Evolutionary conservation across 2,329 filamentous ascomycete genomes (phyloP).

Genomic region (Alternaria triticina): DNA sequence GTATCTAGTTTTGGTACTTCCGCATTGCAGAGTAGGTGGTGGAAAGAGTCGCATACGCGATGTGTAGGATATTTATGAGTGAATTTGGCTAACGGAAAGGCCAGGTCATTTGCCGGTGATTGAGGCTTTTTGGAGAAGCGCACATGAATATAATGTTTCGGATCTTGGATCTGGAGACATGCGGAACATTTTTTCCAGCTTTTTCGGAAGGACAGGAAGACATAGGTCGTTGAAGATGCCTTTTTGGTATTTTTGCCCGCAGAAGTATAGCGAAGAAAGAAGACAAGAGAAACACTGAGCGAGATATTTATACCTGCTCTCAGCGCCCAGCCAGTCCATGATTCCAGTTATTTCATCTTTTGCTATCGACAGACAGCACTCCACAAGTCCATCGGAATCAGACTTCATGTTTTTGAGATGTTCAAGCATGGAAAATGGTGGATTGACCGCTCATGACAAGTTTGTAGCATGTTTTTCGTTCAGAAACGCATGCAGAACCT

Average conservation of each 20-base stretch:
- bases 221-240: too few relatives aligned
- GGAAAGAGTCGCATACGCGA: not conserved
- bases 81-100: not conserved
- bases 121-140: not conserved
- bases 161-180: not conserved
- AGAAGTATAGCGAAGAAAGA: not conserved
- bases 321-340: not conserved
- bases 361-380: not conserved
- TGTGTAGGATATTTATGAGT: not conserved
- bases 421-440: not conserved
- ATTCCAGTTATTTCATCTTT: not conserved
- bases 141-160: not conserved
- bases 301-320: not conserved
- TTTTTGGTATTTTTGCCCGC: too few relatives aligned
- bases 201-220: not conserved
- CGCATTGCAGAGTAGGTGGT: not conserved
- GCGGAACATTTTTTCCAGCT: fast-evolving
- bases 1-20: not conserved
- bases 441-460: not conserved
- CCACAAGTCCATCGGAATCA: not conserved
- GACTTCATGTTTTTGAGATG: not conserved
- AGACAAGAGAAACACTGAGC: not conserved
- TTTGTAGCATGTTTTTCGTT: too few relatives aligned
- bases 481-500: too few relatives aligned
- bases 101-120: not conserved